Conservation (phyloP, 805 yeast species). For the Scheffersomyces stipitis region DNA sequence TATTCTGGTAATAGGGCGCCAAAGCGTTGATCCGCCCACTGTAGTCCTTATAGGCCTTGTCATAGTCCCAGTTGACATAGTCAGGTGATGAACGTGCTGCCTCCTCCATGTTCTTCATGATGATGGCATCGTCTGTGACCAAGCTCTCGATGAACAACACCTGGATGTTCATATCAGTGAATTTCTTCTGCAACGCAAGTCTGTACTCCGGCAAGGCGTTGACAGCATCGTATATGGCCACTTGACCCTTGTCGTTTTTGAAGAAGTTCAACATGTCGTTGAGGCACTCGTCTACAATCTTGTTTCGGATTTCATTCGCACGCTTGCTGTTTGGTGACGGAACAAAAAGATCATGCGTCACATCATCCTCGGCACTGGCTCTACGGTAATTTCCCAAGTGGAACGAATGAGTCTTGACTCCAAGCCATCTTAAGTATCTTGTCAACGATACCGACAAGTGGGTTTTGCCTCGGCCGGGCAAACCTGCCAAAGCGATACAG, state of each 20-base stretch:
- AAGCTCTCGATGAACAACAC: constrained; percentile 86
- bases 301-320: constrained; percentile 53
- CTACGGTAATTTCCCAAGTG: constrained; percentile 92
- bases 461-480: constrained; percentile 96
- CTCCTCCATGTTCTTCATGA: constrained; percentile 68
- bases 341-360: constrained; percentile 70
- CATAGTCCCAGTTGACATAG: constrained; percentile 72
- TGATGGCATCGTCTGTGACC: constrained; percentile 68
- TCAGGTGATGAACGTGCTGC: constrained; percentile 90
- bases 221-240: constrained; percentile 94
- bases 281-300: constrained; percentile 62
- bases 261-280: constrained; percentile 71
- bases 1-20: constrained; percentile 69
- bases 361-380: constrained; percentile 44
- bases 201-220: constrained; percentile 78
- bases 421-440: constrained; percentile 92
- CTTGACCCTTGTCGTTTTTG: constrained; percentile 79
- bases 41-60: constrained; percentile 75
- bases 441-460: constrained; percentile 88
- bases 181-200: constrained; percentile 50
- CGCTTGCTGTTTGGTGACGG: constrained; percentile 48
- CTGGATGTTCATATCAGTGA: constrained; percentile 62
- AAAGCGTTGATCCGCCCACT: constrained; percentile 67
- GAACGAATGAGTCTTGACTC: constrained; percentile 87
- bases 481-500: constrained; percentile 83